phyloP scores from a whole-genome alignment of 352 stramenopile genomes.

The Phytopythium boreale region DNA sequence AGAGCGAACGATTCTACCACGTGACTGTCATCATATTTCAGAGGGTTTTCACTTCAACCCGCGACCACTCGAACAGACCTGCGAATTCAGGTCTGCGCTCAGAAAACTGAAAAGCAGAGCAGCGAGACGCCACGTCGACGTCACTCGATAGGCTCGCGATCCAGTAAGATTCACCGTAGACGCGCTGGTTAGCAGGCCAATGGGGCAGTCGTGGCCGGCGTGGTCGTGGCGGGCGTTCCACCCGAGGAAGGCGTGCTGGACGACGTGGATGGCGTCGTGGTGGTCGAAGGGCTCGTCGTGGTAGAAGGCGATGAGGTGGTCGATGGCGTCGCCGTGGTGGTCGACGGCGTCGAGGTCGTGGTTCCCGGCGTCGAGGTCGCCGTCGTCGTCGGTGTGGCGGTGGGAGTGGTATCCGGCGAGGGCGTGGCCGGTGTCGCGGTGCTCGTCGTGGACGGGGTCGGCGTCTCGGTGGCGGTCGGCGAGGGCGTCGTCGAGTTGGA shows the following conservation, averaged over 20 bases:
- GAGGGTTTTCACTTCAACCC: not conserved
- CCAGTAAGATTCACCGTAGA: too few relatives aligned
- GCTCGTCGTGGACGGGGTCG: conserved; percentile 2
- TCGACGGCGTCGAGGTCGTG: not conserved
- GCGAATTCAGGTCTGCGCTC: too few relatives aligned
- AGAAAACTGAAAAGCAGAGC: too few relatives aligned
- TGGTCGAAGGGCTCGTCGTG: too few relatives aligned
- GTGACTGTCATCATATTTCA: not conserved
- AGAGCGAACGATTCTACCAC: too few relatives aligned
- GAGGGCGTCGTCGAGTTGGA: conserved; percentile 12
- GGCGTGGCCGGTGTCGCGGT: not conserved
- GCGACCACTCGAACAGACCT: not conserved
- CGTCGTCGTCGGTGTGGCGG: not conserved
- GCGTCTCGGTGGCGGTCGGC: not conserved
- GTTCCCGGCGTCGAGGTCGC: not conserved
- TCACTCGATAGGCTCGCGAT: not conserved
- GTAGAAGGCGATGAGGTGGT: not conserved
- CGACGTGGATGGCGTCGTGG: not conserved
- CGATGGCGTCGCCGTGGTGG: not conserved
- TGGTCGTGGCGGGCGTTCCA: not conserved
- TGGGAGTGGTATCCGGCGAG: not conserved
- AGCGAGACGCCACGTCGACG: too few relatives aligned
- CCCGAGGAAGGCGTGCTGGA: not conserved
- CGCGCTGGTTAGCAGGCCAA: not conserved
- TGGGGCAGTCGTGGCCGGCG: not conserved